Evolutionary conservation across 2,329 filamentous ascomycete genomes (phyloP), one percentile per base, ranked within the genome.

Genomic region (Colletotrichum musae): DNA sequence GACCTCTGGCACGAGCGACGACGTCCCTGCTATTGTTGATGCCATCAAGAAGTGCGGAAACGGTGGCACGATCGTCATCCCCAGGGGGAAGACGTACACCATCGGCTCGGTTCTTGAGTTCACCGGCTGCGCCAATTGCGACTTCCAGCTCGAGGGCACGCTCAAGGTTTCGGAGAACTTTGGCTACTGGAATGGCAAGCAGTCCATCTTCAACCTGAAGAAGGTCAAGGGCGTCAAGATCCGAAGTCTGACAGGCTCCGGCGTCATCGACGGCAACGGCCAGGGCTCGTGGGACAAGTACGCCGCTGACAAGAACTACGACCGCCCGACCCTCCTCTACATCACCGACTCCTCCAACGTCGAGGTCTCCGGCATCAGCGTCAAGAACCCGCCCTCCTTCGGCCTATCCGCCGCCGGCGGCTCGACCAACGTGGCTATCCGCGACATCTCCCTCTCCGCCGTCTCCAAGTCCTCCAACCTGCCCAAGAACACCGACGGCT

Each of bases 201-300:
- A 72, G 0, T 78, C 79, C 12, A 82, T 85, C 62, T 79, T 86
- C 48, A 73, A 75, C 50, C 72, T 85, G 9, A 74, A 78, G 13
- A 74, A 76, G 10, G 79, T 84, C 41, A 77, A 73, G 3, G 80
- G 78, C 0, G 75, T 80, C 24, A 82, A 77, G 26, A 78, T 86
- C 18, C n/a, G 76, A 10, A 84, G 81, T 0, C 32, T 80, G 2
- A 82, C 78, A 0, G 81, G 80, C 6, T 74, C 71, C 1, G 84
- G 84, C 16, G 71, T 83, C 0, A 83, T 86, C 51, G 83, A 86
- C 71, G 84, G 83, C 2, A 85, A 83, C 71, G 83, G 83, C 1
- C 83, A 85, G 73, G 75, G 78, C 41, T 77, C 81, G 59, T 80
- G 75, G 68, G 82, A 85, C 50, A 71, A 73, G 6, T 84, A 84